Evolutionary conservation across 148 eudicot genomes (phyloP).

Genomic region (Tetragonia tetragonoides): DNA sequence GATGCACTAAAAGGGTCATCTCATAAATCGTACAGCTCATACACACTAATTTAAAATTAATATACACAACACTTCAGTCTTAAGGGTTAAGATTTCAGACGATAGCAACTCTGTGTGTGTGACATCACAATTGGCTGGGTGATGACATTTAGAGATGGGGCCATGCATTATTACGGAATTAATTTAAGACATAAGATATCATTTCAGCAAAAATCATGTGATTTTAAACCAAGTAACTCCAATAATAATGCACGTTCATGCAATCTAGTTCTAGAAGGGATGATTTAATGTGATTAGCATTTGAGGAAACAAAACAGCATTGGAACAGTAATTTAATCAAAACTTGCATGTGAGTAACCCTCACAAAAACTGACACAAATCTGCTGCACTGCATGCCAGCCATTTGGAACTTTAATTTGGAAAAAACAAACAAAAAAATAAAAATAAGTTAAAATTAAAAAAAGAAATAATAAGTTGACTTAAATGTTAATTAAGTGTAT

Average conservation of each 20-base stretch:
- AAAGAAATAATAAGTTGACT: too few relatives aligned
- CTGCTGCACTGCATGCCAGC: constrained; percentile 8
- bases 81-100: too few relatives aligned
- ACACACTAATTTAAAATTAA: too few relatives aligned
- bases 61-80: too few relatives aligned
- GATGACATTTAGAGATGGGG: too few relatives aligned
- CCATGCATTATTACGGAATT: too few relatives aligned
- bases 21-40: too few relatives aligned
- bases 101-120: too few relatives aligned
- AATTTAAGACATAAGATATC: not conserved
- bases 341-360: constrained; percentile 14
- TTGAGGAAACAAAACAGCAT: constrained; percentile 5
- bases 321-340: constrained; percentile 6
- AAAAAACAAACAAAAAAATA: not conserved
- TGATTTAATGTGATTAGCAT: not conserved
- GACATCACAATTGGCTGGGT: too few relatives aligned
- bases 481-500: too few relatives aligned
- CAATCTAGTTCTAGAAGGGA: not conserved
- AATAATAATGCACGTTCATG: not conserved
- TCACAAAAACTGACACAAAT: constrained; percentile 19
- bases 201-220: constrained; percentile 11
- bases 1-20: too few relatives aligned
- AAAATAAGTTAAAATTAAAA: not conserved
- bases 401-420: not conserved
- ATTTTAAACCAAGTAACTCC: not conserved